Evolutionary conservation across 352 stramenopile genomes (phyloP), one percentile per base, ranked within the genome.

Genomic region (Thalassiosira livingstoniorum): DNA sequence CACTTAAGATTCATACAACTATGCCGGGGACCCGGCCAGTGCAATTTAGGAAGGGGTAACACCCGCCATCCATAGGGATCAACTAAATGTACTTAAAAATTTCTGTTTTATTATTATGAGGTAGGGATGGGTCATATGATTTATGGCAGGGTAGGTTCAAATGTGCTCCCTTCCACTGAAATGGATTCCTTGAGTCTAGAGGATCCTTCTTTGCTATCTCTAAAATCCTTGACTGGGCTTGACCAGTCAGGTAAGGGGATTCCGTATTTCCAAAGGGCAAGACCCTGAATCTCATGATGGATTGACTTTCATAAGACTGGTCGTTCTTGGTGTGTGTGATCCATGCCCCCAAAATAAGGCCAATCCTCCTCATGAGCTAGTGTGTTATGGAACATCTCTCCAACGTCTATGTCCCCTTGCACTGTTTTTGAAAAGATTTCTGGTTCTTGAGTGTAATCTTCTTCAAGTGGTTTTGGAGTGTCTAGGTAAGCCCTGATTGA

Each of bases 351-450:
- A n/a, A n/a, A n/a, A n/a, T n/a, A n/a, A n/a, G n/a, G n/a, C n/a
- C n/a, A n/a, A n/a, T n/a, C n/a, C n/a, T n/a, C n/a, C n/a, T n/a
- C n/a, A n/a, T n/a, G n/a, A n/a, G n/a, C n/a, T n/a, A n/a, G n/a
- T n/a, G n/a, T n/a, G n/a, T n/a, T n/a, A n/a, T n/a, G n/a, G 54
- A 92, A 90, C 67, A 79, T 78, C 61, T 90, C 63, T 34, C 80
- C 83, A 67, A 84, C 55, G 72, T 92, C 81, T 32, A 64, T 66
- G 51, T 92, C 84, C 42, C 27, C 47, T 27, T 66, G 47, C 45
- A 35, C 66, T 34, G n/a, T 42, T 45, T 66, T 72, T 43, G 78
- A 70, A 11, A 75, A 81, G 0, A 25, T 34, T 7, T 27, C n/a
- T 7, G 42, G 1, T 4, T 77, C 58, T 68, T 54, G 45, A 47